Base-by-base conservation (phyloP, 1,139 yeast genomes). In the Dujonia santamariae region DNA sequence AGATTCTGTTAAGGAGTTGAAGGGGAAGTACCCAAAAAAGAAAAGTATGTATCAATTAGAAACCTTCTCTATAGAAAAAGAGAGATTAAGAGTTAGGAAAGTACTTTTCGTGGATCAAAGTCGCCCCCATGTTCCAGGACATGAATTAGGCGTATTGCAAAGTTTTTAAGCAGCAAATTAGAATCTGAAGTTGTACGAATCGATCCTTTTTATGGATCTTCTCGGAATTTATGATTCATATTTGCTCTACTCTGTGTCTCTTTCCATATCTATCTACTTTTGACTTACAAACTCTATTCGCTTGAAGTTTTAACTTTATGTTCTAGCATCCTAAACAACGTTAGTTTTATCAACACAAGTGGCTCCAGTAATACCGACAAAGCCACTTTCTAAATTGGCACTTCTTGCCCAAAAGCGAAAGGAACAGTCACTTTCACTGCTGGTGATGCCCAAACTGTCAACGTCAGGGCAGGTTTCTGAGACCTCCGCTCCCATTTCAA, bases 1-100 rank as follows among this genome's bases (percentile, higher is more conserved):
- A 3, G 67, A 70, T n/a, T 56, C 86, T 0, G 48, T 78, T 9
- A 64, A 58, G 25, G 82, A 78, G 42, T 52, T 84, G 36, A 72
- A 71, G 45, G 56, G 67, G 32, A 62, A 59, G 47, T 72, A 53
- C 44, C 53, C 57, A 4, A 55, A 50, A 39, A 61, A 63, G 40
- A 70, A 61, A 52, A 63, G 75, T 70, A 69, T 45, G 75, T 67
- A 59, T 56, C n/a, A n/a, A n/a, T n/a, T n/a, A n/a, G n/a, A n/a
- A n/a, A n/a, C n/a, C n/a, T n/a, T n/a, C n/a, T n/a, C n/a, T n/a
- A n/a, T n/a, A n/a, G n/a, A n/a, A n/a, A n/a, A n/a, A n/a, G n/a
- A n/a, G n/a, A n/a, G n/a, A n/a, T n/a, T n/a, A n/a, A n/a, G n/a
- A n/a, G n/a, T n/a, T n/a, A n/a, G n/a, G n/a, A n/a, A n/a, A n/a